Evolutionary conservation across 495 filamentous ascomycete genomes (phyloP).

Genomic region (Parathielavia appendiculata): DNA sequence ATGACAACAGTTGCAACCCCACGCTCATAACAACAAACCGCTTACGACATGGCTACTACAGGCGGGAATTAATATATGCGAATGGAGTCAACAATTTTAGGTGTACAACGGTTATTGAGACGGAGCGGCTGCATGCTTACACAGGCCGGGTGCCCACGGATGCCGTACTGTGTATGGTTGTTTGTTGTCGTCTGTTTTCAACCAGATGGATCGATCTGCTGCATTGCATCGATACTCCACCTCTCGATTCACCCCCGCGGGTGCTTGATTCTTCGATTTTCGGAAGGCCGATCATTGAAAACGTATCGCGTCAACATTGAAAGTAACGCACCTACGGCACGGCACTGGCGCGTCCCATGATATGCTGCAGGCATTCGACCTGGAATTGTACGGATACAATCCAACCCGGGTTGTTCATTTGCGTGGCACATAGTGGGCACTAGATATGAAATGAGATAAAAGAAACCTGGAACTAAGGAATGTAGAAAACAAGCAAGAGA

Average conservation of each 20-base stretch:
- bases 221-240: background rate
- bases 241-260: background rate
- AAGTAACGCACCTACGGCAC: too few species aligned
- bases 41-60: too few species aligned
- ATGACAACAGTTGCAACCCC: constrained; percentile 9
- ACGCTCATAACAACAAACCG: background rate
- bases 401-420: too few species aligned
- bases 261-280: background rate
- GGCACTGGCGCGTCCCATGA: constrained; percentile 19
- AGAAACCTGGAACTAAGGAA: too few species aligned
- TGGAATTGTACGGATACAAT: too few species aligned
- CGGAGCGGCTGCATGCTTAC: background rate
- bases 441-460: too few species aligned
- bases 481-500: too few species aligned
- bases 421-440: too few species aligned
- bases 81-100: background rate
- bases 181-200: too few species aligned
- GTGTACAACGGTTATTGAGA: constrained; percentile 1
- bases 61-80: background rate
- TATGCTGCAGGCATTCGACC: constrained; percentile 18
- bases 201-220: too few species aligned
- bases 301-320: constrained; percentile 15
- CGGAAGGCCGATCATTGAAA: background rate
- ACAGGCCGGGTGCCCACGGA: too few species aligned
- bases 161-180: too few species aligned